phyloP scores from a whole-genome alignment of 2,329 filamentous ascomycete species.

The Ophiostoma australiae region DNA sequence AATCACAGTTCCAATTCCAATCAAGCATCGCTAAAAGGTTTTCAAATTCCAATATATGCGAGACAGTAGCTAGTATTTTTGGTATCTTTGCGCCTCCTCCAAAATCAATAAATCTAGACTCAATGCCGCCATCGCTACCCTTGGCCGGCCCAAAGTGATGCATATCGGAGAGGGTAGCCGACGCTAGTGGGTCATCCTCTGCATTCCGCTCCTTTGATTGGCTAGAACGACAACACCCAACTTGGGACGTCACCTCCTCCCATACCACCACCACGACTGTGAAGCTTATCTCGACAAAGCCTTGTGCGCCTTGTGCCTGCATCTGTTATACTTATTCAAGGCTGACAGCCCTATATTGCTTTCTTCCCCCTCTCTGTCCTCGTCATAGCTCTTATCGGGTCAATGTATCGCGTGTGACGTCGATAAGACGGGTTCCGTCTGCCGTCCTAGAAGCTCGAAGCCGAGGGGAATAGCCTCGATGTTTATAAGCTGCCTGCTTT shows the following conservation, averaged over 20 bases:
- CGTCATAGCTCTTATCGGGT: not conserved
- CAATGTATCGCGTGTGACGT: slow-evolving; percentile 2
- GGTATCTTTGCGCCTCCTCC: not conserved
- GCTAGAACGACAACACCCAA: not conserved
- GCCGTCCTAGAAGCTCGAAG: not conserved
- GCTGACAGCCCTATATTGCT: not conserved
- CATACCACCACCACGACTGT: not conserved
- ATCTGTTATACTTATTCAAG: not conserved
- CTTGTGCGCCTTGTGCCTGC: not conserved
- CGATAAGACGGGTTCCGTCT: not conserved
- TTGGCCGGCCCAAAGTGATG: not conserved
- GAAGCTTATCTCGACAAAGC: not conserved
- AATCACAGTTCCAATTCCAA: no score
- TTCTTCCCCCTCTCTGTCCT: not conserved
- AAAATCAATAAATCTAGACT: not conserved
- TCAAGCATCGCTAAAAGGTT: no score
- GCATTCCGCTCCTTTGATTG: not conserved
- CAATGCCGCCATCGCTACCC: not conserved
- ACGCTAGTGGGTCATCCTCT: slow-evolving; percentile 6
- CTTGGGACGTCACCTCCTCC: not conserved
- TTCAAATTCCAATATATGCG: no score
- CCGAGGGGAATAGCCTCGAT: not conserved
- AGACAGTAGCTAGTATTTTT: no score
- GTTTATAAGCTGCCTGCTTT: not conserved
- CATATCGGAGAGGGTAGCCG: slow-evolving; percentile 19